phyloP scores from a whole-genome alignment of 2,329 filamentous ascomycete genomes.

The Ceratocystis ficicola region DNA sequence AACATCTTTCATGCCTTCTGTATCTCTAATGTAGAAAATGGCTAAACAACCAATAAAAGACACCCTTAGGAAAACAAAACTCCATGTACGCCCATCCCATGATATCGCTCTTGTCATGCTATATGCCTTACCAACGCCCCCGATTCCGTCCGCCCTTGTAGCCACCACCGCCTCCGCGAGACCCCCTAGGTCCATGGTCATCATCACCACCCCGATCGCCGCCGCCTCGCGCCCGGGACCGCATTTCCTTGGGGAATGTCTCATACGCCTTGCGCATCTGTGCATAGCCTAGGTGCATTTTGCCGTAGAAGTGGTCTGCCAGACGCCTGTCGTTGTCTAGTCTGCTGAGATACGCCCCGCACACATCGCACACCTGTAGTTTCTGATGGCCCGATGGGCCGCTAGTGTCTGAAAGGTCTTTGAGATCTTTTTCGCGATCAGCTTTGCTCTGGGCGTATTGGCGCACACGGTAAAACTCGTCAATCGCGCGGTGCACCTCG shows the following conservation, averaged over 20 bases:
- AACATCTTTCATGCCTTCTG: not conserved
- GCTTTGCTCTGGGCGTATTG: constrained; percentile 69
- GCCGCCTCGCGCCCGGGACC: constrained; percentile 49
- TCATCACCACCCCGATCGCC: constrained; percentile 39
- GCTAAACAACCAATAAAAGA: not conserved
- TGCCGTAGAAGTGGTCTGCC: constrained; percentile 97
- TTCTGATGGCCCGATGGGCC: constrained; percentile 95
- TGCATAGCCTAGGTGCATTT: constrained; percentile 97
- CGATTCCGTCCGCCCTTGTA: constrained; percentile 41
- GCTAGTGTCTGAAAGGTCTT: constrained; percentile 78
- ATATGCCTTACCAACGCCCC: constrained; percentile 34
- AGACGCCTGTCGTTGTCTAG: constrained; percentile 88
- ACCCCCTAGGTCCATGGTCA: constrained; percentile 35
- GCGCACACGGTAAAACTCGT: constrained; percentile 77
- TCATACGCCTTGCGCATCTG: constrained; percentile 95
- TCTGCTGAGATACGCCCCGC: constrained; percentile 82
- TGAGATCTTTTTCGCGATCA: constrained; percentile 76
- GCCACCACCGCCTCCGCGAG: constrained; percentile 38
- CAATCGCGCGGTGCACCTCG: constrained; percentile 67
- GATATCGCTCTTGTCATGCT: not conserved
- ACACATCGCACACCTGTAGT: constrained; percentile 95
- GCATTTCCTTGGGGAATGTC: constrained; percentile 73
- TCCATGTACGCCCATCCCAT: constrained; percentile 11
- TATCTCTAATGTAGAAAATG: not conserved
- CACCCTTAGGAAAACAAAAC: constrained; percentile 1